Evolutionary conservation across 1,139 yeast genomes (phyloP).

Genomic region (Geotrichum histeridarum): DNA sequence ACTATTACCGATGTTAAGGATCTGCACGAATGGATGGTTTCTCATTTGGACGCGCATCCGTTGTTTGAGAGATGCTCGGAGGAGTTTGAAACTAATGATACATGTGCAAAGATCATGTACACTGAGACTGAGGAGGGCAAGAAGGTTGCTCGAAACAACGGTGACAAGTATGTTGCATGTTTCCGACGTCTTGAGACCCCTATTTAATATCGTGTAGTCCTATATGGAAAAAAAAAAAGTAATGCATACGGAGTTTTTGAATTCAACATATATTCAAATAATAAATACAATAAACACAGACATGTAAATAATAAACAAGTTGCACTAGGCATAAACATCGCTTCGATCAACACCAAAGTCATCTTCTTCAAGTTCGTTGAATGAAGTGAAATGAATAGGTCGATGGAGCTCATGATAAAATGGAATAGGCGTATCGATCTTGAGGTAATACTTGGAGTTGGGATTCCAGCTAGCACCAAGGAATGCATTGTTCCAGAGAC

Average conservation of each 20-base stretch:
- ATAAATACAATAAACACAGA: not conserved
- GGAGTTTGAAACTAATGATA: constrained; percentile 76
- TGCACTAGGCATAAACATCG: constrained; percentile 56
- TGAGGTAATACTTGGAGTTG: constrained; percentile 55
- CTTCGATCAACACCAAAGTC: constrained; percentile 67
- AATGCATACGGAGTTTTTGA: not conserved
- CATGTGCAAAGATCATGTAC: constrained; percentile 81
- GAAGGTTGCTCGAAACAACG: constrained; percentile 86
- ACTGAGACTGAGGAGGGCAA: constrained; percentile 96
- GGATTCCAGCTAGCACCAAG: constrained; percentile 80
- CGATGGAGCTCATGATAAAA: constrained; percentile 85
- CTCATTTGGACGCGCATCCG: constrained; percentile 86
- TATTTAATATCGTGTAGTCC: not conserved
- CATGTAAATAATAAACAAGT: not conserved
- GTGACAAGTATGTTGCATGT: constrained; percentile 84
- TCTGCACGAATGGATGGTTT: constrained; percentile 93
- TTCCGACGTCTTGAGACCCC: constrained; percentile 50
- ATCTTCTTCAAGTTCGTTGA: constrained; percentile 59
- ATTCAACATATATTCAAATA: not conserved
- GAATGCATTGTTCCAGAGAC: constrained; percentile 87
- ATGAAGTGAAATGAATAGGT: constrained; percentile 77
- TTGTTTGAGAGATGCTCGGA: constrained; percentile 72
- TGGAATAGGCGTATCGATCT: constrained; percentile 71
- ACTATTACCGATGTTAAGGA: constrained; percentile 96
- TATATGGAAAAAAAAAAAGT: not conserved